Evolutionary conservation across 441 rosid species (phyloP).

Genomic region (Lepidium campestre): DNA sequence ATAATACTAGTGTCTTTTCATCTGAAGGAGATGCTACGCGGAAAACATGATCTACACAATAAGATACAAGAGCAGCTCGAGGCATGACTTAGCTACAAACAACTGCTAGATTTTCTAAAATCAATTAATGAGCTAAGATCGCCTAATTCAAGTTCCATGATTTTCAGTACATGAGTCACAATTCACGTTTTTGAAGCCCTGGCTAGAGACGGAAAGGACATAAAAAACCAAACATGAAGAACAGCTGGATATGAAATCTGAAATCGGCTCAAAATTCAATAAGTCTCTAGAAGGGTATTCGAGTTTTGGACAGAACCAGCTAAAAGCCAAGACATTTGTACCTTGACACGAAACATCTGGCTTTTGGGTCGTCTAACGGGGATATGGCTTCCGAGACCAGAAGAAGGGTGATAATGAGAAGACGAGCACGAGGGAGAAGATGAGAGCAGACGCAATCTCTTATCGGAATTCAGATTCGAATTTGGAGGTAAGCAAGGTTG

Average conservation of each 20-base stretch:
- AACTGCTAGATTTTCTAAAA: not conserved
- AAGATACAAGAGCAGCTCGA: not conserved
- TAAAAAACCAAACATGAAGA: not conserved
- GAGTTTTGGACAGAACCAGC: not conserved
- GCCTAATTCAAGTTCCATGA: not conserved
- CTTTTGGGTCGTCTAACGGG: constrained; percentile 30
- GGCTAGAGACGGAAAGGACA: not conserved
- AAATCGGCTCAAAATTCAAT: not conserved
- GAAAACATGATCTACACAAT: not conserved
- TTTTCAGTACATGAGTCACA: not conserved
- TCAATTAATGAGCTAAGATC: not conserved
- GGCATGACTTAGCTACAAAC: not conserved
- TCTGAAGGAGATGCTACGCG: not conserved
- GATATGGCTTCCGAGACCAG: constrained; percentile 37
- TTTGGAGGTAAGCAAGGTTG: constrained; percentile 30
- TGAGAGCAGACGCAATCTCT: constrained; percentile 37
- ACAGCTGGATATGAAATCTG: not conserved
- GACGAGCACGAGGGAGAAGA: constrained; percentile 28
- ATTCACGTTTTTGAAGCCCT: not conserved
- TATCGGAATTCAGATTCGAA: constrained; percentile 27
- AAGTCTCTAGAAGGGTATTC: constrained; percentile 2
- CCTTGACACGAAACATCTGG: constrained; percentile 19
- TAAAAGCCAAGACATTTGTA: constrained; percentile 3
- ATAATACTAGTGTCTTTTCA: not conserved
- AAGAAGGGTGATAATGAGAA: constrained; percentile 4